phyloP scores from a whole-genome alignment of 2,329 filamentous ascomycete species.

The Colletotrichum lini region DNA sequence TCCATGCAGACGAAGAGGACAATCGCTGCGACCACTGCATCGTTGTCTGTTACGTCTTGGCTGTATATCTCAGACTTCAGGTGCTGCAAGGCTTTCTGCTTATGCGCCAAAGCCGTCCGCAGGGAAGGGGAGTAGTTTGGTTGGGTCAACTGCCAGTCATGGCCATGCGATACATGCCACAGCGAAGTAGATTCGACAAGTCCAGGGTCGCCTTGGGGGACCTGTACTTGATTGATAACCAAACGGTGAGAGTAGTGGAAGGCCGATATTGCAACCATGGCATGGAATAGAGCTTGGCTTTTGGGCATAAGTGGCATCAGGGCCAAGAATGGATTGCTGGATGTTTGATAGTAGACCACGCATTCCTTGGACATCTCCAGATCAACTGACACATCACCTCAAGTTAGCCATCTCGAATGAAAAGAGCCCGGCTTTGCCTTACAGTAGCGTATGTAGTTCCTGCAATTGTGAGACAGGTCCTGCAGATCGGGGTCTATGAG shows the following conservation, averaged over 20 bases:
- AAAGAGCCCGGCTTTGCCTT: background rate
- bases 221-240: conserved; percentile 16
- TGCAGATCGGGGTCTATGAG: conserved; percentile 30
- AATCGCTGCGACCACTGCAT: conserved; percentile 31
- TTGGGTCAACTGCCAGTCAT: conserved; percentile 21
- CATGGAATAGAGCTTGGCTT: conserved; percentile 26
- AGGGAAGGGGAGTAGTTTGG: conserved; percentile 10
- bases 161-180: conserved; percentile 13
- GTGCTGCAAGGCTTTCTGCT: conserved; percentile 26
- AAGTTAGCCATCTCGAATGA: background rate
- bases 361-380: conserved; percentile 36
- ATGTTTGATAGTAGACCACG: conserved; percentile 35
- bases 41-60: conserved; percentile 15
- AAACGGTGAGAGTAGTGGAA: conserved; percentile 36
- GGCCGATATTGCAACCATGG: conserved; percentile 33
- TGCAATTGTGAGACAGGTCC: conserved; percentile 20
- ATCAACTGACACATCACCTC: conserved; percentile 18
- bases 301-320: conserved; percentile 30
- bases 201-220: background rate
- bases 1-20: conserved; percentile 39
- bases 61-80: conserved; percentile 10
- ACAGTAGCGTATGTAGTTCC: conserved; percentile 39
- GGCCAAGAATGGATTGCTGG: conserved; percentile 35
- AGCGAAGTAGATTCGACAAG: background rate
- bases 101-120: conserved; percentile 23